These are phyloP conservation scores for Lolium perenne DNA, from an alignment of 176 grass and related monocot genomes.

Conservation along the genomic window DNA sequence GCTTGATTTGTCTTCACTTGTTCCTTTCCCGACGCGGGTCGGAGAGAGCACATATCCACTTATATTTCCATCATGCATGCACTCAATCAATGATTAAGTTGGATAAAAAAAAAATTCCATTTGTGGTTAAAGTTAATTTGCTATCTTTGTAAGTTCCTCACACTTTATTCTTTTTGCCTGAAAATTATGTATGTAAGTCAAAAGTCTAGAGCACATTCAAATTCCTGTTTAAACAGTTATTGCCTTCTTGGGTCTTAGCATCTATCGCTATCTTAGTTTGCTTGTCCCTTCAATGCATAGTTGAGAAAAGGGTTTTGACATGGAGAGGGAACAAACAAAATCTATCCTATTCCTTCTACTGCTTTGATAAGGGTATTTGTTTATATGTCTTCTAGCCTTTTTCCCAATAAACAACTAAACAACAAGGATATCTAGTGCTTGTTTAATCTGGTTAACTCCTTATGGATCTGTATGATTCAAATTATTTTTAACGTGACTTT, in stretches of 20 bases:
- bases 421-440: not conserved
- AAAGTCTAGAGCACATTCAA: conserved; percentile 36
- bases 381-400: not conserved
- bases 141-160: not conserved
- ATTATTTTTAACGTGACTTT: not conserved
- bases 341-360: conserved; percentile 16
- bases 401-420: conserved; percentile 15
- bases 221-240: conserved; percentile 44
- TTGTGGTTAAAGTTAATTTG: conserved; percentile 37
- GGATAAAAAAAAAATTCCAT: not conserved
- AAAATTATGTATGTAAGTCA: not conserved
- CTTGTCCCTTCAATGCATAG: conserved; percentile 33
- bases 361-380: not conserved
- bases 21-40: conserved; percentile 15
- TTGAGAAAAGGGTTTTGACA: conserved; percentile 28
- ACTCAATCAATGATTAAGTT: conserved; percentile 13
- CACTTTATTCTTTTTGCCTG: conserved; percentile 25
- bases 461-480: not conserved
- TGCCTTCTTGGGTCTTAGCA: conserved; percentile 20
- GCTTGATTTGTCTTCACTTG: conserved; percentile 45
- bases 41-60: conserved; percentile 9
- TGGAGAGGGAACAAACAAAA: conserved; percentile 29
- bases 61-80: not conserved
- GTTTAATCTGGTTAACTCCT: not conserved
- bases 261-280: conserved; percentile 42